Evolutionary conservation across 108 stramenopile species (phyloP).

Genomic region (Nitzschia sp.): DNA sequence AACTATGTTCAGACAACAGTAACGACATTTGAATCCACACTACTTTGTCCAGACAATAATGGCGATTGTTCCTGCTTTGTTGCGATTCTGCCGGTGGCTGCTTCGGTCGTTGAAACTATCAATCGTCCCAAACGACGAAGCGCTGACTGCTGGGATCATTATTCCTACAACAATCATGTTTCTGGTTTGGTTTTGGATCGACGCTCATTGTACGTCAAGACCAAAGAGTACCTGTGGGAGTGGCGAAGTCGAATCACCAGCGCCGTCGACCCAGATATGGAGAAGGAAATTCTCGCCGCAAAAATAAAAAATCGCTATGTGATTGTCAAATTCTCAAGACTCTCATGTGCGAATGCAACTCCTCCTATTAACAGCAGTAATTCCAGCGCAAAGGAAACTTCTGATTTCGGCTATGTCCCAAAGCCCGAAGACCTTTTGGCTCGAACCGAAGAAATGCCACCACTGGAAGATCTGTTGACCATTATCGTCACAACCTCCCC

Average conservation of each 20-base stretch:
- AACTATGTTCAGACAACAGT: slow-evolving; percentile 15
- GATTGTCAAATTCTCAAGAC: slow-evolving; percentile 11
- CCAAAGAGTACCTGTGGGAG: slow-evolving; percentile 54
- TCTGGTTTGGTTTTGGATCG: slow-evolving; percentile 40
- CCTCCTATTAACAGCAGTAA: background rate
- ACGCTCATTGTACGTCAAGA: slow-evolving; percentile 45
- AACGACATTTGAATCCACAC: slow-evolving; percentile 47
- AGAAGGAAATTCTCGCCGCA: slow-evolving; percentile 1
- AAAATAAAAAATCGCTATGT: background rate
- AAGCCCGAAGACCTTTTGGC: slow-evolving; percentile 15
- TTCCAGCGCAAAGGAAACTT: slow-evolving; percentile 20
- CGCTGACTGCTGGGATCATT: slow-evolving; percentile 62
- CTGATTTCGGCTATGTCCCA: slow-evolving; percentile 41
- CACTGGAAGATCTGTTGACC: slow-evolving; percentile 69
- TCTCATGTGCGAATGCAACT: background rate
- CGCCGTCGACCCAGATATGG: background rate
- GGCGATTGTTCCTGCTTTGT: slow-evolving; percentile 45
- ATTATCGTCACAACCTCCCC: slow-evolving; percentile 85
- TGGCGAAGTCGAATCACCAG: slow-evolving; percentile 60
- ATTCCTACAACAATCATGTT: slow-evolving; percentile 30
- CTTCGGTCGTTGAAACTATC: slow-evolving; percentile 40
- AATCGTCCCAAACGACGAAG: slow-evolving; percentile 64
- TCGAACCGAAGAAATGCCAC: slow-evolving; percentile 31
- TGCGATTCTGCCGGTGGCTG: slow-evolving; percentile 54
- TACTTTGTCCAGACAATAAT: background rate